Conservation (phyloP, 176 grass and related monocot genomes). For the Areca catechu region DNA sequence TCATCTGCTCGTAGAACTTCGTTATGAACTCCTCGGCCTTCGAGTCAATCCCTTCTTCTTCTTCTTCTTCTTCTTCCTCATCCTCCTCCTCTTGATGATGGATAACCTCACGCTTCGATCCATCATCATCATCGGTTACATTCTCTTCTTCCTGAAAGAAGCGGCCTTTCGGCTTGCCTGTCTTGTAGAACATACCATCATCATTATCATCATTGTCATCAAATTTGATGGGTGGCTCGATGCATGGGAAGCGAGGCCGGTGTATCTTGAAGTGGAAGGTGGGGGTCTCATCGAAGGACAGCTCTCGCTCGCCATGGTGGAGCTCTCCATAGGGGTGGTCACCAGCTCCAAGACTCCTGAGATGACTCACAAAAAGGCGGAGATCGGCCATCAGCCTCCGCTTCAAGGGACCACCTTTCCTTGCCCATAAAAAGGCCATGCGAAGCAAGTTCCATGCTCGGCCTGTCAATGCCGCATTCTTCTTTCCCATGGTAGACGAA, state of each 20-base stretch:
- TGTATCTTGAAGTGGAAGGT: conserved; percentile 53
- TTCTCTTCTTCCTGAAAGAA: no score
- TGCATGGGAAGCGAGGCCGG: conserved; percentile 64
- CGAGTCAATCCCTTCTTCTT: conserved; percentile 28
- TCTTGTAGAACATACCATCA: conserved; percentile 22
- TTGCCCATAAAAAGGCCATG: no score
- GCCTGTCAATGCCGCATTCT: no score
- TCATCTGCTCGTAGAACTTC: conserved; percentile 12
- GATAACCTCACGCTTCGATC: neutral
- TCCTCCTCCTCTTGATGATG: neutral
- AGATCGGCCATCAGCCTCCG: conserved; percentile 15
- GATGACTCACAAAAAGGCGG: neutral
- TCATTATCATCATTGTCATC: conserved; percentile 19
- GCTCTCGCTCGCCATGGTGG: conserved; percentile 58
- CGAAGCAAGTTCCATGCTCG: no score
- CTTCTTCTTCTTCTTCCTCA: conserved; percentile 15
- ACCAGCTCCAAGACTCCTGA: conserved; percentile 24
- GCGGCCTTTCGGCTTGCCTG: neutral
- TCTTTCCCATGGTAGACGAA: no score
- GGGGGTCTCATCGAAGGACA: conserved; percentile 84
- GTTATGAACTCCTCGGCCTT: conserved; percentile 89
- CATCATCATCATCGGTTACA: neutral
- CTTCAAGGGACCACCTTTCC: conserved; percentile 26
- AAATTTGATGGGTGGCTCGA: conserved; percentile 24
- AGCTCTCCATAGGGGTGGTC: conserved; percentile 12